Percentiles rank a stretch among this genome's conserved stretches.
Evolutionary conservation across 768 basidiomycete genomes (phyloP).

Genomic region (Lentinus tigrinus): DNA sequence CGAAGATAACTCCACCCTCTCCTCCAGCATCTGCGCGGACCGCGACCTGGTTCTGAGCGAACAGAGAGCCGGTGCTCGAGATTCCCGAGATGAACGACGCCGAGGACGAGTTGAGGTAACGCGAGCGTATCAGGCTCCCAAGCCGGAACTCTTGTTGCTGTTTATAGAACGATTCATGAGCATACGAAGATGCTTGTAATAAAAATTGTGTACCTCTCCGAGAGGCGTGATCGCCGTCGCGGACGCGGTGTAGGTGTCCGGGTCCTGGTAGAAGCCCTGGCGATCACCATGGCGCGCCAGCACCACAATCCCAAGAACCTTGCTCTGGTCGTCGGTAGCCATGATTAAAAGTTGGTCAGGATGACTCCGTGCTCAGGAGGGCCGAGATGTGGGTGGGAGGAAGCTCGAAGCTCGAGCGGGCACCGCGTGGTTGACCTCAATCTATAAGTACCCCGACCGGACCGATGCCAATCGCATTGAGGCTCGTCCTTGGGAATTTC

Average conservation of each 20-base stretch:
- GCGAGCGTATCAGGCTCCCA: constrained; percentile 47
- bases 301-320: constrained; percentile 26
- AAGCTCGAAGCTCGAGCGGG: background rate
- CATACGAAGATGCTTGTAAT: background rate
- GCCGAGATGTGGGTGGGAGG: background rate
- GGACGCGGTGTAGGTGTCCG: constrained; percentile 54
- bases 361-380: background rate
- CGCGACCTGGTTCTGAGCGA: constrained; percentile 39
- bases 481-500: no score
- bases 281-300: constrained; percentile 26
- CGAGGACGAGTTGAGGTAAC: constrained; percentile 56
- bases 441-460: background rate
- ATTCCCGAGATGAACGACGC: constrained; percentile 48
- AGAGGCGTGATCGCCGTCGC: constrained; percentile 65
- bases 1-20: constrained; percentile 64
- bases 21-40: constrained; percentile 69
- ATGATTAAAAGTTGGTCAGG: background rate
- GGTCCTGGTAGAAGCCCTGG: constrained; percentile 63
- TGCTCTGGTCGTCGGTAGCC: constrained; percentile 12
- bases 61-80: constrained; percentile 27
- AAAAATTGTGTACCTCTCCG: constrained; percentile 48
- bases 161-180: background rate
- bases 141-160: constrained; percentile 60
- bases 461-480: background rate
- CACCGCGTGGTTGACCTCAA: background rate